Base-by-base conservation (phyloP, 805 yeast species). In the Saturnispora gosingensis region DNA sequence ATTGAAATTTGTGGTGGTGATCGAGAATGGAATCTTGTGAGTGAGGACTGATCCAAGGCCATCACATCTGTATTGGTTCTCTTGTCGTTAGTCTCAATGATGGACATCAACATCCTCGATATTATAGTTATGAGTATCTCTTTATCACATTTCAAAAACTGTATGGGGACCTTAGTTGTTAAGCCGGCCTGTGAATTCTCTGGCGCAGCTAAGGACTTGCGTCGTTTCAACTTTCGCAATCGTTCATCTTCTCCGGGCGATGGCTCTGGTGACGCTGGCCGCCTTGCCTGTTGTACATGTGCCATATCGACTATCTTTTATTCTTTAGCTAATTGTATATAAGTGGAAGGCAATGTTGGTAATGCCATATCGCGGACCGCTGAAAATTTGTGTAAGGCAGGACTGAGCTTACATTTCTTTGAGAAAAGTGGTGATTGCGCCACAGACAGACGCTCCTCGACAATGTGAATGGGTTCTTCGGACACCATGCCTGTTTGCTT, bases 21-120 rank as follows among this genome's bases (percentile, higher is more conserved):
- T 55, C 97, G 75, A 4, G 97, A 89, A 66, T 91, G 99, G 66
- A 91, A 91, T 57, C 98, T 72, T 1, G 99, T 91, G 49, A 93
- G 73, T 43, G 71, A 67, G 16, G 66, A 61, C 11, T 72, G 65
- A 16, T 67, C 63, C 4, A 73, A 61, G 27, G 63, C 56, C 34
- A 61, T 56, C 16, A 64, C 61, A 48, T 60, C 61, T 18, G 71
- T 70, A 13, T 56, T 53, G 4, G 65, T 53, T 42, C 60, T 58
- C 38, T 54, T 48, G 67, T 91, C 98, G 64, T 91, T 91, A 34
- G 87, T 74, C 24, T 72, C 67, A 13, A 90, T 87, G 24, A 91
- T 74, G 40, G 87, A 85, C 45, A 78, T 75, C 27, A 93, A 70
- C 93, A 90, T 88, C 50, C 96, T 72, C 1, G 95, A 72, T 32